Evolutionary conservation across 805 yeast species (phyloP), one percentile per base, ranked within the genome.

Genomic region (Yarrowia sp.): DNA sequence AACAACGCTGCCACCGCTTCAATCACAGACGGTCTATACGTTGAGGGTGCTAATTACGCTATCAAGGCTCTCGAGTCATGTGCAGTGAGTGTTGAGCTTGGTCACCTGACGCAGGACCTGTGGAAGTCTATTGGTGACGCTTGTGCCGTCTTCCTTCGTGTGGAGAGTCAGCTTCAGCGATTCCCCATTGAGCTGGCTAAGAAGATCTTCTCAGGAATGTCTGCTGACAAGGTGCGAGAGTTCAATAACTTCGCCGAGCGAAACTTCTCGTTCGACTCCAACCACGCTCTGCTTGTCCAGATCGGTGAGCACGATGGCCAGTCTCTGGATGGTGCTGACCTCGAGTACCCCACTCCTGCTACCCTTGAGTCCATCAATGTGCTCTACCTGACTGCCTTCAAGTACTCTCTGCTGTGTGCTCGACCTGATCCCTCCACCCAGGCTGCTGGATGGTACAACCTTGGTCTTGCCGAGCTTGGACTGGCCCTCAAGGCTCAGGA

Each of bases 41-140:
- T 90, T 2, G 84, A 91, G 71, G 89, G 95, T 0, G 77, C 84
- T 8, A 82, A 81, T 8, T 75, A 80, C 58, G 86, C 86, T 11
- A 66, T 76, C 2, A 77, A 79, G 8, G 85, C 89, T 0, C 77
- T 90, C 5, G 81, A 79, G 1, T 78, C 82, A 16, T 5, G 73
- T 2, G 73, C 72, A 14, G 82, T 87, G 0, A 78, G 83, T 26
- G 70, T 74, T 1, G 73, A 77, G 14, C 79, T 82, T 55, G 70
- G 2, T 55, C 74, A 2, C 82, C 67, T 46, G 16, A 70, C 89
- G 0, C 86, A 83, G 50, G 83, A 82, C 64, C 74, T 90, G 50
- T 92, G 97, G 98, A 84, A 86, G 70, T 78, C 84, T 0, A 78
- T 89, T 16, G 84, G 87, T 22, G 89, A 87, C 69, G 81, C 89